Evolutionary conservation across 306 rosid species (phyloP), one percentile per base, ranked within the genome.

Genomic region (Cicer judaicum): DNA sequence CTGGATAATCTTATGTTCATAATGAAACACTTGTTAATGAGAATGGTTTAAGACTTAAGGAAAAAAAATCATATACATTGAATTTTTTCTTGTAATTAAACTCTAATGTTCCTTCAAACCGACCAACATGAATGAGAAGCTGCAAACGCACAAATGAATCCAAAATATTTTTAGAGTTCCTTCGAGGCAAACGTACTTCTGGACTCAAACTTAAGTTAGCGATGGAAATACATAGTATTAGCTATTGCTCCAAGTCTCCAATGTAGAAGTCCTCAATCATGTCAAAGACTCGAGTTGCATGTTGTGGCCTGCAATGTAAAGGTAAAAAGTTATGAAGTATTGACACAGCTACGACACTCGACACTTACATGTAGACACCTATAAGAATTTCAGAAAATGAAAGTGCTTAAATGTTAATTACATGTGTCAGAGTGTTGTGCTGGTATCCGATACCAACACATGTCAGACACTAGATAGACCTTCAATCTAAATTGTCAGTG

Each of bases 201-300:
- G 44, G 66, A 60, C 44, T 1, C 2, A 60, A 60, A 60, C 66
- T 13, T 12, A 36, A 60, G 65, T 60, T 60, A 34, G 66, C 66
- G 2, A 60, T 1, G 19, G 66, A 60, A 60, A 39, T 34, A 34
- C 2, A 1, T 1, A 60, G 44, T 13, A 12, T 36, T 34, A 16
- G 75, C 62, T 81, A 84, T 36, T 73, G 84, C 81, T 80, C 72
- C 84, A 93, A 78, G 76, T 93, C 88, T 54, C 98, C 98, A 63
- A 91, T 57, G 68, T 80, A 85, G 71, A 93, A 93, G 78, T 91
- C 98, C 1, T 91, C 90, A 63, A 93, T 90, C 93, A 91, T 89
- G 84, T 93, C 98, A 57, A 85, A 93, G 55, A 89, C 97, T 79
- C 96, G 91, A 78, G 93, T 91, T 48, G 93, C 97, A 34, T 93